Evolutionary conservation across 2,329 filamentous ascomycete genomes (phyloP).

Genomic region (Dryadomyces quercus-mongolicae): DNA sequence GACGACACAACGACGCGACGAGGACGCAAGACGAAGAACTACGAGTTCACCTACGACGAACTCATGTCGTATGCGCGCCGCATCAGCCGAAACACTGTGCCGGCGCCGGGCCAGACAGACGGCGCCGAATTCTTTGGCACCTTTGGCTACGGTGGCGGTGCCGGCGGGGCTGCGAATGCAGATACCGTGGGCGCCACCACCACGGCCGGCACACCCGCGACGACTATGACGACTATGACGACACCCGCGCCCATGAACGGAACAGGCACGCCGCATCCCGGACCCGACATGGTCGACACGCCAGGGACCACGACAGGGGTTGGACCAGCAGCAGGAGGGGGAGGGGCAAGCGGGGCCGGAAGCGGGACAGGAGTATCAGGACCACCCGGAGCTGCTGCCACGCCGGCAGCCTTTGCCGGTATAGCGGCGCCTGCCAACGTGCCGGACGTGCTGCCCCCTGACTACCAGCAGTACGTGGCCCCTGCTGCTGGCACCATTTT

Average conservation of each 20-base stretch:
- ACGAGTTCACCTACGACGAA: slow-evolving; percentile 55
- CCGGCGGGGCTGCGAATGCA: not conserved
- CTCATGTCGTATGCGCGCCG: slow-evolving; percentile 67
- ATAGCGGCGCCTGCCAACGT: slow-evolving; percentile 8
- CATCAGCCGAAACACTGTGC: slow-evolving; percentile 69
- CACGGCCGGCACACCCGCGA: slow-evolving; percentile 6
- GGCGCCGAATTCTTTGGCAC: slow-evolving; percentile 16
- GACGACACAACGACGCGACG: slow-evolving; percentile 14
- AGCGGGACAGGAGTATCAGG: not conserved
- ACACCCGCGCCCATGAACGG: not conserved
- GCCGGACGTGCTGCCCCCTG: slow-evolving; percentile 32
- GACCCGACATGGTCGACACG: not conserved
- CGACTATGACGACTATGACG: not conserved
- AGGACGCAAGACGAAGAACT: slow-evolving; percentile 23
- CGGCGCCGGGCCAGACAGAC: slow-evolving; percentile 43
- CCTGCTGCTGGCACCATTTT: slow-evolving; percentile 48
- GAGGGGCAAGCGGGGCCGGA: not conserved
- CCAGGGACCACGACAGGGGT: not conserved
- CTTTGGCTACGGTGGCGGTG: not conserved
- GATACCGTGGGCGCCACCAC: slow-evolving; percentile 9
- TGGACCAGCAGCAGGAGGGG: not conserved
- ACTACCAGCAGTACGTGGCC: slow-evolving; percentile 39
- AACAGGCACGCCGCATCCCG: not conserved
- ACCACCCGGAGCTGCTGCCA: not conserved
- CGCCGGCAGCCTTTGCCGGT: slow-evolving; percentile 14